Base-by-base conservation (phyloP, 768 basidiomycete genomes). In the Mycena vulgaris region DNA sequence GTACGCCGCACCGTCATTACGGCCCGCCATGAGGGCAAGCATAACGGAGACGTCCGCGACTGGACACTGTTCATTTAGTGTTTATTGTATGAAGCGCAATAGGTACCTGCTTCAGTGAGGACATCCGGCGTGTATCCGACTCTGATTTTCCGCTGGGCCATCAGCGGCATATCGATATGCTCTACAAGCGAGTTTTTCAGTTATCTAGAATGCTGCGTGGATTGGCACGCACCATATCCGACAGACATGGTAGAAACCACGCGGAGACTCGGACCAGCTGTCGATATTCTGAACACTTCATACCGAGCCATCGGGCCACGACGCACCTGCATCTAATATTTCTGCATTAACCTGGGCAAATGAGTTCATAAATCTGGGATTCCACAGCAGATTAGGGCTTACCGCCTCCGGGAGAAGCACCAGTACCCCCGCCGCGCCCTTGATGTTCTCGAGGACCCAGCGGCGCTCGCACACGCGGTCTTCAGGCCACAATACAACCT, bases 221-320 rank as follows among this genome's bases (percentile, higher is more conserved):
- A 47, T 23, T 23, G 4, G n/a, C 42, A 71, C 87, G 64, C 67
- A 94, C 95, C 94, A 76, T 92, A 94, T 52, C 95, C 95, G 23
- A 96, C 95, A 21, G 95, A 95, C 90, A 97, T 94, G 0, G 97
- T 98, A 1, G 96, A 97, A 3, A 98, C 88, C n/a, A 94, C 91
- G 49, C 88, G 89, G 11, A 99, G 85, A 56, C 79, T 84, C 0
- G 92, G 83, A 5, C 96, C 95, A 71, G 95, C 95, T 92, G 73
- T 3, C 51, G 17, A 42, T 49, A 25, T 23, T 6, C 13, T 7
- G 6, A 16, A 53, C 5, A 31, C 17, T 27, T 28, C 1, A 28
- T 28, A 6, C 31, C 62, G 62, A 52, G 23, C 42, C 27, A 31
- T 19, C 21, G 35, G 35, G 31, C 9, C 14, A 33, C 21, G 21